Conservation (phyloP, 176 grass and related monocot genomes). For the Aegilops umbellulata region DNA sequence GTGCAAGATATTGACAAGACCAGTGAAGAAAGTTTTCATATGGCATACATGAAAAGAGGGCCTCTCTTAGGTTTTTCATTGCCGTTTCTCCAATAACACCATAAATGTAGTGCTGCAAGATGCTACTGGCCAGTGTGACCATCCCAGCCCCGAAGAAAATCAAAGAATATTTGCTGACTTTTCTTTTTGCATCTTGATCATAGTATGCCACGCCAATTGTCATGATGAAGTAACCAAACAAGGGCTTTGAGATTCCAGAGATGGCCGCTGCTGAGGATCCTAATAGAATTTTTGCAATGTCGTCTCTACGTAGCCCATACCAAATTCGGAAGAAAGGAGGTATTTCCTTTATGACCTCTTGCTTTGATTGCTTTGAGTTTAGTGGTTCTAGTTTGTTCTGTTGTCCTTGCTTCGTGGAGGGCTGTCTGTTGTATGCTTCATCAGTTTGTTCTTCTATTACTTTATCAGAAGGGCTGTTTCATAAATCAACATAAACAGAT, state of each 20-base stretch:
- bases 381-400: background rate
- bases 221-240: constrained; percentile 58
- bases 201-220: constrained; percentile 63
- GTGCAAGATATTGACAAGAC: background rate
- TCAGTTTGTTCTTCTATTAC: background rate
- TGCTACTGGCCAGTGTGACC: constrained; percentile 33
- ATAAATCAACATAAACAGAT: constrained; percentile 16
- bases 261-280: constrained; percentile 50
- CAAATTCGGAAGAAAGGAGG: constrained; percentile 49
- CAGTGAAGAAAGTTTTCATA: background rate
- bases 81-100: constrained; percentile 46
- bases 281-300: constrained; percentile 40
- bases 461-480: constrained; percentile 40
- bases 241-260: constrained; percentile 56
- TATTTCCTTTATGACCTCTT: constrained; percentile 19
- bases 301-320: constrained; percentile 48
- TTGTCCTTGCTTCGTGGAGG: constrained; percentile 2
- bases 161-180: constrained; percentile 37
- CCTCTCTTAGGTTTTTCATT: constrained; percentile 44
- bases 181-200: constrained; percentile 30
- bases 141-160: constrained; percentile 41
- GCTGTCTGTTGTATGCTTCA: constrained; percentile 3
- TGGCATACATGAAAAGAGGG: constrained; percentile 50
- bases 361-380: background rate
- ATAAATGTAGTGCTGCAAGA: constrained; percentile 49